Evolutionary conservation across 1,284 basidiomycete genomes (phyloP).

Genomic region (Wallemia ichthyophaga): DNA sequence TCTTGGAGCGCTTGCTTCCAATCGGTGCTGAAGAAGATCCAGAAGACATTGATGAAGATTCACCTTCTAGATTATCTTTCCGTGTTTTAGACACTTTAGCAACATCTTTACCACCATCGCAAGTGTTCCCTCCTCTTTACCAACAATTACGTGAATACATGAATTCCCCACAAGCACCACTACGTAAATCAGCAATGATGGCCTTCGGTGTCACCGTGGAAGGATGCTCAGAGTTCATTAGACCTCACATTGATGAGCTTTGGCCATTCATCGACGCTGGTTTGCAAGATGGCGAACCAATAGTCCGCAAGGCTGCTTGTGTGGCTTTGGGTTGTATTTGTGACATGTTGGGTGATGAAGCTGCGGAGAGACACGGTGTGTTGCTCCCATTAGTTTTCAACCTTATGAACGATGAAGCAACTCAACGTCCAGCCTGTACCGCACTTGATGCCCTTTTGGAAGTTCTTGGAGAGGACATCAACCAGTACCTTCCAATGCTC

Average conservation of each 20-base stretch:
- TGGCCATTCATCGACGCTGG: slow-evolving; percentile 88
- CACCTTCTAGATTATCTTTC: slow-evolving; percentile 72
- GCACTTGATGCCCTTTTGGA: slow-evolving; percentile 91
- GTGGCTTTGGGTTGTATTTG: slow-evolving; percentile 85
- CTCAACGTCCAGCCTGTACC: slow-evolving; percentile 75
- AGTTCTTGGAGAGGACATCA: slow-evolving; percentile 59
- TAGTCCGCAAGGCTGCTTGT: slow-evolving; percentile 80
- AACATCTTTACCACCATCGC: slow-evolving; percentile 71
- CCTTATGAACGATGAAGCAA: slow-evolving; percentile 58
- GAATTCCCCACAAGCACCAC: slow-evolving; percentile 36
- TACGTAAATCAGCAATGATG: slow-evolving; percentile 78
- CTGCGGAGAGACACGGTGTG: slow-evolving; percentile 46
- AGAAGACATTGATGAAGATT: slow-evolving; percentile 59
- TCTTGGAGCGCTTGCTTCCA: slow-evolving; percentile 74
- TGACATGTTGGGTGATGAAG: slow-evolving; percentile 92
- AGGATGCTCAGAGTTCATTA: slow-evolving; percentile 94
- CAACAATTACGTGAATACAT: slow-evolving; percentile 54
- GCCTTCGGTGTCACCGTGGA: slow-evolving; percentile 88
- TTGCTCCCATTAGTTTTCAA: slow-evolving; percentile 77
- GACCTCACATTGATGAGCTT: slow-evolving; percentile 59
- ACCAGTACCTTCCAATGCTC: slow-evolving; percentile 69
- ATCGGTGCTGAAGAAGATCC: slow-evolving; percentile 70
- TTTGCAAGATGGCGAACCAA: slow-evolving; percentile 48
- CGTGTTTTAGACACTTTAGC: slow-evolving; percentile 83
- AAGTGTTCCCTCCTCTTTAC: slow-evolving; percentile 85